Percentiles rank a stretch among this genome's conserved stretches.
phyloP scores from a whole-genome alignment of 192 early-diverging fungal species.

The Backusella macrospora region DNA sequence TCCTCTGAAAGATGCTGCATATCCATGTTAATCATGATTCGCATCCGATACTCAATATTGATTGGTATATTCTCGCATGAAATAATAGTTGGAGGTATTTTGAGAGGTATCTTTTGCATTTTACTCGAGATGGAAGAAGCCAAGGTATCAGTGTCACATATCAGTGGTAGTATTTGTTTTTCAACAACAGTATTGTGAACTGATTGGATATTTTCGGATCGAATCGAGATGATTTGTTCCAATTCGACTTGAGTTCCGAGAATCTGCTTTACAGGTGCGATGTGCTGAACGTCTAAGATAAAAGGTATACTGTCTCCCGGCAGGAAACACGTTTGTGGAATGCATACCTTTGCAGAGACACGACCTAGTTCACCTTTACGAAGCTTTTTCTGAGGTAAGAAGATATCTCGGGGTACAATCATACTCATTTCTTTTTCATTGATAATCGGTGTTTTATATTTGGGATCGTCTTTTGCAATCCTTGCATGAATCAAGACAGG shows the following conservation, averaged over 20 bases:
- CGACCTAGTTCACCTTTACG: not conserved
- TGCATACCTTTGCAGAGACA: conserved; percentile 6
- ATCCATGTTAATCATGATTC: conserved; percentile 14
- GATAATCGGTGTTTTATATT: not conserved
- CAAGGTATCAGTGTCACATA: not conserved
- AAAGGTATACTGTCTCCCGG: conserved; percentile 15
- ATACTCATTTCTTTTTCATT: conserved; percentile 17
- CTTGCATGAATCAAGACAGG: not conserved
- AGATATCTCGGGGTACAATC: conserved; percentile 8
- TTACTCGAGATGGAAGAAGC: not conserved
- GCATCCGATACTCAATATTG: not conserved
- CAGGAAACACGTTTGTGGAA: not conserved
- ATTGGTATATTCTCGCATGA: not conserved
- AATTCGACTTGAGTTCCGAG: not conserved
- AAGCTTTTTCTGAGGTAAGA: not conserved
- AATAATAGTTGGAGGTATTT: conserved; percentile 10
- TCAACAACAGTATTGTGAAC: not conserved
- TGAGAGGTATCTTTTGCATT: not conserved
- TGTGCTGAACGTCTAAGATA: not conserved
- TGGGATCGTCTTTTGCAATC: not conserved
- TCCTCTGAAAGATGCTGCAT: conserved; percentile 12
- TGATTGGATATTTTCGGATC: not conserved
- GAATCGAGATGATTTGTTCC: not conserved
- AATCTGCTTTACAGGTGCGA: conserved; percentile 14
- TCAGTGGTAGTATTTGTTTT: not conserved